phyloP scores from a whole-genome alignment of 768 basidiomycete genomes.

The Strobilomyces echinocephalus region DNA sequence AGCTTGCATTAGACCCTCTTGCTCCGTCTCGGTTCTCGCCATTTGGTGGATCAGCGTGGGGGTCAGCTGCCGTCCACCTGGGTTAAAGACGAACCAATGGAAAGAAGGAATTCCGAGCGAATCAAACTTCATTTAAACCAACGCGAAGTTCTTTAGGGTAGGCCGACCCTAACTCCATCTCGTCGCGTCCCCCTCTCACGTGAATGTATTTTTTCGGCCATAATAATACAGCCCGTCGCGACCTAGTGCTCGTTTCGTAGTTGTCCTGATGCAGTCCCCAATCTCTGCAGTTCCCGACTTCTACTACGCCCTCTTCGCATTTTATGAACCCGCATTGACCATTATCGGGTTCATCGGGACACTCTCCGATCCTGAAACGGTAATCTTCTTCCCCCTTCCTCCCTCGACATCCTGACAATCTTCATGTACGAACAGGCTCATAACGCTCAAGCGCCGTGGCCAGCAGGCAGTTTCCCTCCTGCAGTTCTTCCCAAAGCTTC shows the following conservation, averaged over 20 bases:
- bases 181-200: background rate
- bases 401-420: background rate
- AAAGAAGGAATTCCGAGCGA: slow-evolving; percentile 40
- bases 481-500: slow-evolving; percentile 53
- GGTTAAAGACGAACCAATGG: slow-evolving; percentile 61
- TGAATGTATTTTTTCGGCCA: background rate
- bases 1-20: slow-evolving; percentile 70
- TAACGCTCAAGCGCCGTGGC: slow-evolving; percentile 75
- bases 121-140: background rate
- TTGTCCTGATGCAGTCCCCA: slow-evolving; percentile 35
- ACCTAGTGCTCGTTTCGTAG: background rate
- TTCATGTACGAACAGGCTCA: slow-evolving; percentile 45
- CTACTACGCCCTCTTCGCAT: slow-evolving; percentile 70
- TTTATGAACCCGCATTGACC: slow-evolving; percentile 69
- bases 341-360: slow-evolving; percentile 63
- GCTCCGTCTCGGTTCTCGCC: slow-evolving; percentile 67
- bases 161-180: slow-evolving; percentile 9
- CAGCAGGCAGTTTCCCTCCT: slow-evolving; percentile 42
- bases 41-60: slow-evolving; percentile 59
- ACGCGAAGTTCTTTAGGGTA: slow-evolving; percentile 22
- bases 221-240: background rate
- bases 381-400: slow-evolving; percentile 28
- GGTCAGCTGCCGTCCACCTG: slow-evolving; percentile 49
- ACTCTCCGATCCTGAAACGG: slow-evolving; percentile 58
- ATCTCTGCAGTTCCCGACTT: slow-evolving; percentile 64